Percentiles rank a stretch among this genome's conserved stretches.
Evolutionary conservation across 805 yeast genomes (phyloP).

Genomic region (Kuraishia ogatae): DNA sequence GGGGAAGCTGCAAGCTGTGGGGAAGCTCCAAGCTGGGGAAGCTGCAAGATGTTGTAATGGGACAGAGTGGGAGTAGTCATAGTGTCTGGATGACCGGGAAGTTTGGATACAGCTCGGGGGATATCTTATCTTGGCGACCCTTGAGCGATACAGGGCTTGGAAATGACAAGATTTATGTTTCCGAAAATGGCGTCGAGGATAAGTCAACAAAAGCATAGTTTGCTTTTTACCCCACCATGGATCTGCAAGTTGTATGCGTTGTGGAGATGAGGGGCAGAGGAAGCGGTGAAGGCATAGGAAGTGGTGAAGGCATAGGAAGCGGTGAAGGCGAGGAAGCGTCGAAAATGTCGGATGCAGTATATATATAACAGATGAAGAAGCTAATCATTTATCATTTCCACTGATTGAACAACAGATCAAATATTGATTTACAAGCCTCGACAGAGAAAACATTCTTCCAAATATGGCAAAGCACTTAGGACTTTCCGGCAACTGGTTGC

Average conservation of each 20-base stretch:
- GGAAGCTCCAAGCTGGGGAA: not conserved
- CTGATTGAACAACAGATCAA: not conserved
- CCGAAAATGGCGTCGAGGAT: not conserved
- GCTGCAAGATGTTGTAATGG: no score
- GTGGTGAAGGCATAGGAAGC: not conserved
- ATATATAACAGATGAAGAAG: not conserved
- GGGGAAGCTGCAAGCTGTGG: not conserved
- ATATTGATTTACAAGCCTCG: not conserved
- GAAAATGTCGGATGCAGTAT: no score
- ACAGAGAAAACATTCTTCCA: not conserved
- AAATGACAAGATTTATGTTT: not conserved
- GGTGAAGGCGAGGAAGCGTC: not conserved
- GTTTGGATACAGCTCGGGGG: no score
- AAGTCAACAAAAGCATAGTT: not conserved
- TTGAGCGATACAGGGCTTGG: not conserved
- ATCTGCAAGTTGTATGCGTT: not conserved
- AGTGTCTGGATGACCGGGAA: not conserved
- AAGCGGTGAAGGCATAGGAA: not conserved
- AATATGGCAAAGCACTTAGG: slow-evolving; percentile 6
- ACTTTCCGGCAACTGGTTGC: slow-evolving; percentile 5
- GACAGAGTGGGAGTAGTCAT: no score
- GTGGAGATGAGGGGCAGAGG: not conserved
- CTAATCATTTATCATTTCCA: not conserved
- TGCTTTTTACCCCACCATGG: slow-evolving; percentile 2
- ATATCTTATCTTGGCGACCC: not conserved